A percentile compares a stretch with the other conserved stretches of the same genome.
These are phyloP conservation scores for Pholiota molesta DNA, from an alignment of 768 basidiomycete species.

Conservation along the genomic window DNA sequence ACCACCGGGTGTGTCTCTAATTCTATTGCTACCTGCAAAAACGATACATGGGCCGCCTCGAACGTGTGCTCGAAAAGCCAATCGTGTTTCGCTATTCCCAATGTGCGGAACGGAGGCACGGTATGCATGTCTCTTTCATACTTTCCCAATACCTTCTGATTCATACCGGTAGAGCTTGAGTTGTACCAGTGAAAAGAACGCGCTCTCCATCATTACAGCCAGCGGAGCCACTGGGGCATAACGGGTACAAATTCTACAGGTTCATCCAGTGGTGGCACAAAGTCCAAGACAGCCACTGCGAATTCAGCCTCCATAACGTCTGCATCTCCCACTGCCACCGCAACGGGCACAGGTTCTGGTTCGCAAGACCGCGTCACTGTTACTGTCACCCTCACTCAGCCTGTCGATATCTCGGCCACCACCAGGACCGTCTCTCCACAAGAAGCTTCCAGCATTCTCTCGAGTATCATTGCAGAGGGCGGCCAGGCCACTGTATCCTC, in stretches of 20 bases:
- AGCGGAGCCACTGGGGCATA: constrained; percentile 50
- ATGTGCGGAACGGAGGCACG: constrained; percentile 42
- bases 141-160: neutral
- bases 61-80: constrained; percentile 38
- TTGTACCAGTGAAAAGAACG: constrained; percentile 56
- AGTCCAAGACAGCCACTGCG: constrained; percentile 15
- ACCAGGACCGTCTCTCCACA: constrained; percentile 43
- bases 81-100: constrained; percentile 57
- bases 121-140: constrained; percentile 34
- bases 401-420: constrained; percentile 19
- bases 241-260: constrained; percentile 18
- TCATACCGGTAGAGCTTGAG: constrained; percentile 38
- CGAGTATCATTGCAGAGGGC: constrained; percentile 21
- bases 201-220: constrained; percentile 45
- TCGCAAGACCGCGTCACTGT: constrained; percentile 16
- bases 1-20: constrained; percentile 46
- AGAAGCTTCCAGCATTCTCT: constrained; percentile 33
- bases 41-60: constrained; percentile 41
- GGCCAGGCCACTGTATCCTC: neutral
- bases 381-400: constrained; percentile 36
- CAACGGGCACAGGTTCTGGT: constrained; percentile 9
- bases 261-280: constrained; percentile 7
- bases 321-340: constrained; percentile 12
- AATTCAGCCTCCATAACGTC: constrained; percentile 13
- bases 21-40: constrained; percentile 42